Percentiles rank a stretch among this genome's conserved stretches.
Evolutionary conservation across 2,329 filamentous ascomycete species (phyloP).

Genomic region (Stachybotrys chlorohalonatus): DNA sequence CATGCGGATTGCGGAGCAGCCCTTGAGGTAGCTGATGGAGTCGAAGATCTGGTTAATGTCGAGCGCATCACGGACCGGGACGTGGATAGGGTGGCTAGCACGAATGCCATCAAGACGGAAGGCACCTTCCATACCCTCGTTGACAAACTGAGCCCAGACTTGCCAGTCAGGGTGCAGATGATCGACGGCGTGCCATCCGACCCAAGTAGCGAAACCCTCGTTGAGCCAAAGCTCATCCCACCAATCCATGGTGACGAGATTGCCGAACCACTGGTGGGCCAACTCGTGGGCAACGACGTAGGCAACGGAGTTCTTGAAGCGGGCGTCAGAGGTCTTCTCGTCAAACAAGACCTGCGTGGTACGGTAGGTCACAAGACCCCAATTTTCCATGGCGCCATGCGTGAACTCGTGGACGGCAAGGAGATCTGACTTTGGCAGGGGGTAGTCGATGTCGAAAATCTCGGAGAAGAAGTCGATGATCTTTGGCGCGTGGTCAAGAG

Average conservation of each 20-base stretch:
- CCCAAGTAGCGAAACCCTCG: conserved; percentile 97
- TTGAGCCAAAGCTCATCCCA: conserved; percentile 92
- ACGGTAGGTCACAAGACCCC: conserved; percentile 92
- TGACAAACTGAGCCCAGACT: conserved; percentile 95
- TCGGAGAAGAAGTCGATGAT: conserved; percentile 96
- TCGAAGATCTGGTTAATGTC: conserved; percentile 99
- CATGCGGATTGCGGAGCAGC: conserved; percentile 95
- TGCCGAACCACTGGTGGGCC: conserved; percentile 94
- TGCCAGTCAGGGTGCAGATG: conserved; percentile 95
- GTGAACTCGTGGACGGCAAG: conserved; percentile 91
- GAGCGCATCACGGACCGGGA: conserved; percentile 84
- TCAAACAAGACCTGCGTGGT: conserved; percentile 96
- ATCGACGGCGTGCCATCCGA: conserved; percentile 88
- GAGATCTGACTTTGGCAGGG: conserved; percentile 83
- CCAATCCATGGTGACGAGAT: conserved; percentile 95
- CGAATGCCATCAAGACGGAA: conserved; percentile 85
- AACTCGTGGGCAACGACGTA: conserved; percentile 98
- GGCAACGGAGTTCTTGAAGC: conserved; percentile 87
- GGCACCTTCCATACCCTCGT: conserved; percentile 86
- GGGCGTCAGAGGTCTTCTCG: conserved; percentile 79
- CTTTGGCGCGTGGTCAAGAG: conserved; percentile 82
- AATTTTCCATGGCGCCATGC: conserved; percentile 86
- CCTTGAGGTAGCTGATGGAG: conserved; percentile 92
- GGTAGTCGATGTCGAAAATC: conserved; percentile 87
- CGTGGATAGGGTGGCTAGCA: conserved; percentile 91